Evolutionary conservation across 495 filamentous ascomycete species (phyloP), one percentile per base, ranked within the genome.

Genomic region (Aspergillus cavernicola): DNA sequence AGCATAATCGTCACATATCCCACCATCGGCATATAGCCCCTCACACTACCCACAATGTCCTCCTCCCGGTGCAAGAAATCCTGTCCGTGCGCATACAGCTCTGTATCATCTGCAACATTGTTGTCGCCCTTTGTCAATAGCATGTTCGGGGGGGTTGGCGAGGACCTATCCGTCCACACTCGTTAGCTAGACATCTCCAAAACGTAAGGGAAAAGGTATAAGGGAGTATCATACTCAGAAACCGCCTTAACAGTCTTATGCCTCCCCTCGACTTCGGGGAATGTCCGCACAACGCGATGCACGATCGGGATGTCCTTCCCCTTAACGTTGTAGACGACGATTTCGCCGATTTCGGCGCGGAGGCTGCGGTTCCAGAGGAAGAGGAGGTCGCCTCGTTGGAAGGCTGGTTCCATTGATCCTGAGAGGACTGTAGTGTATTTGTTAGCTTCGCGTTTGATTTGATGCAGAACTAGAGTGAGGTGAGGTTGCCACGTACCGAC

Each of bases 101-200:
- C 92, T 11, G 89, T 95, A 68, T 99, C 93, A 66, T 97, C 93
- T 2, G 90, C 87, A 9, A 83, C 67, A 63, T 99, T 99, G 74
- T 97, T 97, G 69, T 99, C 93, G 48, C 93, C 93, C 72, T 97
- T 99, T n/a, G 93, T 99, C 23, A 99, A 80, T 11, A 97, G 80
- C 68, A 73, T 71, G 26, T 62, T 59, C 28, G 53, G 68, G 58
- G 38, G 66, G 55, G 13, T 39, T 18, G 20, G 62, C 1, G 64
- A 59, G 40, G 63, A 59, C 19, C 71, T 69, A 23, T 11, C 23
- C 22, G 2, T 6, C 19, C 20, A 20, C 18, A 13, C 10, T 46
- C 5, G 19, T 33, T 35, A 24, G 31, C 12, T 16, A 13, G 19
- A 20, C 31, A 24, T 22, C 39, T 33, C 19, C 33, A n/a, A 28